Evolutionary conservation across 179 eudicot genomes (phyloP), one percentile per base, ranked within the genome.

Genomic region (Beta lomatogona): DNA sequence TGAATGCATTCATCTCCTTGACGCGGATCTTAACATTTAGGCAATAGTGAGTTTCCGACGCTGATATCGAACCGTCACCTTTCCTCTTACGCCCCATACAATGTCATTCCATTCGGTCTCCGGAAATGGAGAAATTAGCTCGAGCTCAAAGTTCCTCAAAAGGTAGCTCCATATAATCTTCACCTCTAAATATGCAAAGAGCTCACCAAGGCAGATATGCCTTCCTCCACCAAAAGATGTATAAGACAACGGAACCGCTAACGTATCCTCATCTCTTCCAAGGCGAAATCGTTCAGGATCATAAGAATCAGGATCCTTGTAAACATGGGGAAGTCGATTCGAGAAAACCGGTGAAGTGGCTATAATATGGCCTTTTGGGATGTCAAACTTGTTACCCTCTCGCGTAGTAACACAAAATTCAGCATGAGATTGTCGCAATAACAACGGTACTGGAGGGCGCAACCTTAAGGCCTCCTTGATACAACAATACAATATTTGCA

Each of bases 81-180:
- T 88, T 28, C 98, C 98, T 85, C 92, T 91, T n/a, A 92, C 94
- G 18, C 98, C 97, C 57, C 90, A 93, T 19, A 92, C 97, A 93
- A 94, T 92, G 31, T 97, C 98, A 77, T 92, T 91, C 95, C 97
- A 94, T 60, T 94, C 94, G 11, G 87, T 91, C 88, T 92, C 98
- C 0, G 28, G 28, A 25, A 25, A 25, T 25, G 28, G 28, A 25
- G 28, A 25, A 25, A 25, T 25, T 25, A 25, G 28, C 28, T 25
- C 28, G 28, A 25, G 28, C 28, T 25, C 28, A 25, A 25, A 25
- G 28, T 25, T 25, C 28, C 28, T 25, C 28, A 25, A 25, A 25
- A 25, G 28, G 1, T 25, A 25, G 28, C 0, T 25, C 28, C 28
- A 25, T 25, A 25, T 25, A 25, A 25, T 25, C 28, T 25, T 25